Evolutionary conservation across 192 early-diverging fungal genomes (phyloP), one percentile per base, ranked within the genome.

Genomic region (Podila minutissima): DNA sequence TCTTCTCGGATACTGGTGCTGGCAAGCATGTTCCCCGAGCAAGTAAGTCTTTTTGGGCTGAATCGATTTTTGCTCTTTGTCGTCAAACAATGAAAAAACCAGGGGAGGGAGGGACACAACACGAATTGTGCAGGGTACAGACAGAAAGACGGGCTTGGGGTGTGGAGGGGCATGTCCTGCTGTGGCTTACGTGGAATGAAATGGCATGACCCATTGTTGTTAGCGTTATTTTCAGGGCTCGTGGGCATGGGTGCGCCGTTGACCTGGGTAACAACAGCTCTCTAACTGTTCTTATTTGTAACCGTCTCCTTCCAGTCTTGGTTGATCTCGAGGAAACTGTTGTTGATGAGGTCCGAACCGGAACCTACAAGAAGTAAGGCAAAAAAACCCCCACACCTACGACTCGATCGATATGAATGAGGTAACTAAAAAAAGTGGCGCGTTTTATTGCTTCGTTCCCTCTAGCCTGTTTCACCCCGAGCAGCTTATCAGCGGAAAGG

Each of bases 401-500:
- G n/a, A n/a, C n/a, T n/a, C n/a, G n/a, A n/a, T n/a, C n/a, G n/a
- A n/a, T n/a, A n/a, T n/a, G n/a, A n/a, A n/a, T n/a, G n/a, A n/a
- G n/a, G n/a, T n/a, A n/a, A n/a, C n/a, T n/a, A n/a, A n/a, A n/a
- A n/a, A n/a, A n/a, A n/a, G n/a, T n/a, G n/a, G n/a, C n/a, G n/a
- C n/a, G n/a, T n/a, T n/a, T n/a, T n/a, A n/a, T n/a, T n/a, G n/a
- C 38, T 32, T 26, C 17, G 3, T 32, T 32, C 35, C 0, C 28
- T 24, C 32, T 57, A 81, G 77, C 64, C 74, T 90, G 3, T 90
- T 90, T 71, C 88, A 90, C 62, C 88, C 88, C 37, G 96, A 98
- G 83, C 98, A 99, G 93, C 90, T 99, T 83, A 98, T 99, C 88
- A 97, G 95, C 74, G 98, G 98, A 83, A 99, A 99, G 92, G 98